Evolutionary conservation across 73 alveolate species (phyloP).

Genomic region (Tetrahymena malaccensis): DNA sequence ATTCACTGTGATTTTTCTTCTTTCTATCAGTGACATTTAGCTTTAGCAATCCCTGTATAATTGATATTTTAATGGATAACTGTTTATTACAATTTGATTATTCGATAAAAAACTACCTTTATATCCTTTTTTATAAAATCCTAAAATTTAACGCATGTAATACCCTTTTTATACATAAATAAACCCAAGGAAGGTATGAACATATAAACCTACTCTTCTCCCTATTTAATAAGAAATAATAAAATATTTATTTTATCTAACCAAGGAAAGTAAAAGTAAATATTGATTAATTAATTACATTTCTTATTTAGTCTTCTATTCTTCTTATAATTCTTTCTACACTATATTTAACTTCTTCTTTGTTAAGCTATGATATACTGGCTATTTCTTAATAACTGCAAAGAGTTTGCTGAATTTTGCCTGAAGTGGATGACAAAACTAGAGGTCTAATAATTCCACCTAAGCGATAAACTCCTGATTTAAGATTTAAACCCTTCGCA

Average conservation of each 20-base stretch:
- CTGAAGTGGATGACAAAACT: neutral
- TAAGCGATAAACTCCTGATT: slow-evolving; percentile 38
- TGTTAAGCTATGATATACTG: neutral
- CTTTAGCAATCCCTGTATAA: neutral
- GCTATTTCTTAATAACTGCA: neutral
- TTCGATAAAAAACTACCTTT: neutral
- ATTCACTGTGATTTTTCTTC: neutral
- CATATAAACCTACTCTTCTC: neutral
- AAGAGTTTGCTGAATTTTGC: neutral
- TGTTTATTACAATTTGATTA: neutral
- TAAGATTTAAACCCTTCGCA: slow-evolving; percentile 39
- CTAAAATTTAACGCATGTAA: neutral
- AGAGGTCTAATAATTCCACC: slow-evolving; percentile 23
- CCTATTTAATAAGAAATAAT: neutral
- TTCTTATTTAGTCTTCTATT: neutral
- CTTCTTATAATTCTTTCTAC: neutral
- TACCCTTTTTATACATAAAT: neutral
- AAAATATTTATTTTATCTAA: neutral
- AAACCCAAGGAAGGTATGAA: neutral
- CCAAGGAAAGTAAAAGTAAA: neutral
- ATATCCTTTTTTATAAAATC: neutral
- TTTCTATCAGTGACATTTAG: neutral
- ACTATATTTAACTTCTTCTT: neutral
- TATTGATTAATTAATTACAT: neutral
- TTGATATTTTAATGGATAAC: neutral